A percentile compares a stretch with the other conserved stretches of the same genome.
Conservation (phyloP, 2,329 filamentous ascomycete genomes). For the Fusarium citri region DNA sequence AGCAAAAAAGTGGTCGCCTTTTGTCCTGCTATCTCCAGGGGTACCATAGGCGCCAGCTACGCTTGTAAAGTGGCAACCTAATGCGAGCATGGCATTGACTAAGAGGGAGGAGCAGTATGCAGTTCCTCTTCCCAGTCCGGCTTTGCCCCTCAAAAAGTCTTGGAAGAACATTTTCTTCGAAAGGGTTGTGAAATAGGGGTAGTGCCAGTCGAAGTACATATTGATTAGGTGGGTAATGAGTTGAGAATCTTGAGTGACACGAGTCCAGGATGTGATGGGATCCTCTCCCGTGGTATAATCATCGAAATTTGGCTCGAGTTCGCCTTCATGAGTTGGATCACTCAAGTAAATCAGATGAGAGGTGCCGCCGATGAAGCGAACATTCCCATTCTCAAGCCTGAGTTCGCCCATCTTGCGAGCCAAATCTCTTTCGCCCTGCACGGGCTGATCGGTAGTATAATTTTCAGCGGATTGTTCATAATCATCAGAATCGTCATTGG, state of each 20-base stretch:
- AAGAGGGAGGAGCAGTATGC: conserved; percentile 89
- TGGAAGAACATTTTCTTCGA: conserved; percentile 88
- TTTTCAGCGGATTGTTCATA: conserved; percentile 56
- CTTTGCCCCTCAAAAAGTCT: conserved; percentile 81
- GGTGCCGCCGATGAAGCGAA: conserved; percentile 92
- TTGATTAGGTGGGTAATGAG: conserved; percentile 89
- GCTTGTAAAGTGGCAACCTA: conserved; percentile 93
- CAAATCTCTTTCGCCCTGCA: conserved; percentile 79
- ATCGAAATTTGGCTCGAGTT: conserved; percentile 57
- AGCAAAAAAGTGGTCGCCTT: conserved; percentile 95
- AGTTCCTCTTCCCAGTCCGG: conserved; percentile 65
- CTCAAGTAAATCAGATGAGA: conserved; percentile 90
- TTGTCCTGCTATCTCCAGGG: conserved; percentile 81
- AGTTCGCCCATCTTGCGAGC: conserved; percentile 95
- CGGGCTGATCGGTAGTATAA: conserved; percentile 54
- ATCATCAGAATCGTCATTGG: conserved; percentile 56
- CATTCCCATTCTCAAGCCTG: conserved; percentile 84
- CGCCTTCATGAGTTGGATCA: conserved; percentile 55
- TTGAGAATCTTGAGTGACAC: conserved; percentile 81
- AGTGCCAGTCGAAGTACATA: conserved; percentile 99
- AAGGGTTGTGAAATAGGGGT: conserved; percentile 92
- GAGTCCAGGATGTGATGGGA: conserved; percentile 87
- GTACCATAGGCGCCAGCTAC: conserved; percentile 77
- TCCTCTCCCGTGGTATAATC: conserved; percentile 69
- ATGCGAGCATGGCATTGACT: conserved; percentile 92